Evolutionary conservation across 768 basidiomycete genomes (phyloP).

Genomic region (Russula compacta): DNA sequence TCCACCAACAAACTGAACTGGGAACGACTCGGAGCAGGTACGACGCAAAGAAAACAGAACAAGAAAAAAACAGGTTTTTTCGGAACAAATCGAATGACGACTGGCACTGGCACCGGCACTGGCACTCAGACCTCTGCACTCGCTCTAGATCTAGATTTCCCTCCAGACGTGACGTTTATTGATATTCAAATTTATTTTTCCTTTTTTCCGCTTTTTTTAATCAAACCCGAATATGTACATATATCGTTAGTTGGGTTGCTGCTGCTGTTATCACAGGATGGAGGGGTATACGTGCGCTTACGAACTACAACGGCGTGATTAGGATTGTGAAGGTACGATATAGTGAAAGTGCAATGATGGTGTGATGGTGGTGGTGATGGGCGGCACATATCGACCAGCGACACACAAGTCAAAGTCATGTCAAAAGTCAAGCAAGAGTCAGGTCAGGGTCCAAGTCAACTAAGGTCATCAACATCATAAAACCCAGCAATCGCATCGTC

Average conservation of each 20-base stretch:
- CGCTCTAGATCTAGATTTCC: background rate
- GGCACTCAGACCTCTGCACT: too few relatives aligned
- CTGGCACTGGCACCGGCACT: too few relatives aligned
- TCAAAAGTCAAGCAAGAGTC: background rate
- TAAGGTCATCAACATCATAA: background rate
- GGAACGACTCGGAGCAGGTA: too few relatives aligned
- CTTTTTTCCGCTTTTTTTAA: background rate
- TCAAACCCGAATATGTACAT: conserved; percentile 1
- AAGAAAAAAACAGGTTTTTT: too few relatives aligned
- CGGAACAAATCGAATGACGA: too few relatives aligned
- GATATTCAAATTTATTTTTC: background rate
- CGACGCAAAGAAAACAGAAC: too few relatives aligned
- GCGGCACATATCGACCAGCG: conserved; percentile 11
- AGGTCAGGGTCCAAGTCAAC: background rate
- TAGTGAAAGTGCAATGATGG: background rate
- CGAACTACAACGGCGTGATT: background rate
- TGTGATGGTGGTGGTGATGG: background rate
- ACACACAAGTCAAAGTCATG: background rate
- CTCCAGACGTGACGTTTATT: background rate
- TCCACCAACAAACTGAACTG: too few relatives aligned
- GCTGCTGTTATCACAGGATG: background rate
- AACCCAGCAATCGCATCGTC: background rate
- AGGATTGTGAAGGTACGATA: background rate
- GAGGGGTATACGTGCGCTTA: conserved; percentile 2
- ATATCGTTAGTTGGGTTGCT: conserved; percentile 6